Conservation (phyloP, 805 yeast species). For the Pichia californica region DNA sequence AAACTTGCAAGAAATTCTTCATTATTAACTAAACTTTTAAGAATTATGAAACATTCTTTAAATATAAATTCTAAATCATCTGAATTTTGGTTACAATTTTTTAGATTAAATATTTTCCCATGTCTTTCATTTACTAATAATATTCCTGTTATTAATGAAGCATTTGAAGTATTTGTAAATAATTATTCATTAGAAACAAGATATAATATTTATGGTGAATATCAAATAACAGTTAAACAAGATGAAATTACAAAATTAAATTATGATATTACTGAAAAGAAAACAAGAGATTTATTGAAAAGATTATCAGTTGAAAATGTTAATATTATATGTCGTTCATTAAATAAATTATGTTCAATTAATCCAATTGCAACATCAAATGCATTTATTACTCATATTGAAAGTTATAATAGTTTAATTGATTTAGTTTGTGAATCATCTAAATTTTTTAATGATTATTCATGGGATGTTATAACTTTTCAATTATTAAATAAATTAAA, state of each 20-base stretch:
- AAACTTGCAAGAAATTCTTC: conserved; percentile 41
- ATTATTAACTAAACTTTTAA: conserved; percentile 52
- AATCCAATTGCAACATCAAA: conserved; percentile 76
- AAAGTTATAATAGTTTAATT: conserved; percentile 84
- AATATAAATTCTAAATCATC: conserved; percentile 8
- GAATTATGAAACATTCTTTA: conserved; percentile 38
- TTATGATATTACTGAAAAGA: conserved; percentile 63
- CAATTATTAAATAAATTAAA: conserved; percentile 68
- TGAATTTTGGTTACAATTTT: conserved; percentile 50
- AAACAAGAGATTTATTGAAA: conserved; percentile 71
- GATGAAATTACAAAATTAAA: conserved; percentile 49
- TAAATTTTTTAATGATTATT: conserved; percentile 61
- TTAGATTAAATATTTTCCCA: conserved; percentile 63
- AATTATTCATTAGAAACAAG: conserved; percentile 55
- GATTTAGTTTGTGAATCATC: conserved; percentile 76
- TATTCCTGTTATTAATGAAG: conserved; percentile 53
- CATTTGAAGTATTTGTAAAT: conserved; percentile 44
- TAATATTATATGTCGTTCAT: conserved; percentile 59
- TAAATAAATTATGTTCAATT: conserved; percentile 64
- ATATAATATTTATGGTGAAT: conserved; percentile 76
- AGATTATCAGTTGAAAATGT: conserved; percentile 78
- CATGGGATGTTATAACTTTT: conserved; percentile 80
- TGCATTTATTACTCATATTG: conserved; percentile 72
- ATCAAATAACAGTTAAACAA: conserved; percentile 52
- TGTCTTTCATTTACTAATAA: conserved; percentile 48